Percentiles rank a stretch among this genome's conserved stretches.
Conservation (phyloP, 2,329 filamentous ascomycete species). For the Talaromyces sp. region DNA sequence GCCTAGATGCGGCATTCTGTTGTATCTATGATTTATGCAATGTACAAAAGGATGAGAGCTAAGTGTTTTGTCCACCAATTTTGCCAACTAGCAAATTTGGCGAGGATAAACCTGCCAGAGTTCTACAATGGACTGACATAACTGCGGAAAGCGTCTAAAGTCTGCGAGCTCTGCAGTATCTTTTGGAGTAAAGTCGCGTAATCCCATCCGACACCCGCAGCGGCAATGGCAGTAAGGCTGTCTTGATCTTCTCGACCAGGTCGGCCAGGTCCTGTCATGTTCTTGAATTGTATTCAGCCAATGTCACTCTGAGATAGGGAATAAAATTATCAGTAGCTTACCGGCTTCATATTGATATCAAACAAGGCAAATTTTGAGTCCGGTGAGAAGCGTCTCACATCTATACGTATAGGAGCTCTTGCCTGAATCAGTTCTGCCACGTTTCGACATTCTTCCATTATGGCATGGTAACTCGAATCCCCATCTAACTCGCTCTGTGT, state of each 20-base stretch:
- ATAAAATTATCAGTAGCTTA: background rate
- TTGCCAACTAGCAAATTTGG: background rate
- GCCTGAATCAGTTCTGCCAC: background rate
- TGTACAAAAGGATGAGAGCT: background rate
- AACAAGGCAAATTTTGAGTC: background rate
- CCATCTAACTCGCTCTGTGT: constrained; percentile 27
- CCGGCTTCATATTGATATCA: background rate
- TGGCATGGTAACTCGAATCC: background rate
- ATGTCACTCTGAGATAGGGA: background rate
- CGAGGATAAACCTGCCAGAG: background rate
- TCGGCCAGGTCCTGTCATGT: background rate
- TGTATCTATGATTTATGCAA: background rate
- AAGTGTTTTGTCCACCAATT: background rate
- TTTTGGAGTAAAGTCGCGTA: background rate
- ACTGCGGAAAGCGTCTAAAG: background rate
- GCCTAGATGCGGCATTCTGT: background rate
- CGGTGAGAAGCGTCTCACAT: background rate
- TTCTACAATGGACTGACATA: background rate
- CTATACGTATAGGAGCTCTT: background rate
- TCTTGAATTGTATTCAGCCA: background rate
- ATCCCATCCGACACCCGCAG: background rate
- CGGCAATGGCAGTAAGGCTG: background rate
- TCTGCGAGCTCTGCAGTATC: background rate
- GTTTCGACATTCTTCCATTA: background rate
- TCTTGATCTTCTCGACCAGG: background rate